Evolutionary conservation across 169 alveolate species (phyloP), one percentile per base, ranked within the genome.

Genomic region (Plasmodium blacklocki): DNA sequence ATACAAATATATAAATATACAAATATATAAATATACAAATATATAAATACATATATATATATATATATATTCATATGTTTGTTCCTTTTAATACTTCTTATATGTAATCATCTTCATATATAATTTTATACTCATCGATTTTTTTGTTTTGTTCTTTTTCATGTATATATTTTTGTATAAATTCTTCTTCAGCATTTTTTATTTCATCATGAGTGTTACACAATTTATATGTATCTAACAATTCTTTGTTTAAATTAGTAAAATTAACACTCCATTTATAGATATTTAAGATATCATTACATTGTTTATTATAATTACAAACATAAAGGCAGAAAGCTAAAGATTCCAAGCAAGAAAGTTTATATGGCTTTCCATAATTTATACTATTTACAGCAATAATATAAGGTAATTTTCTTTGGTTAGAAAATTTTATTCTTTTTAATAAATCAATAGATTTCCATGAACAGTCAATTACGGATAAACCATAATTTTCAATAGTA

Each of bases 331-430:
- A 86, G 71, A 72, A 86, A 7, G 92, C 92, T 66, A 86, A 62
- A 3, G 92, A 86, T 73, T 86, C 92, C 58, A 86, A 72, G 18
- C 92, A 86, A 15, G 92, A 86, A 23, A 86, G 87, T 66, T 86
- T 86, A 43, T 86, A 86, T 29, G 92, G 88, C 39, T 86, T 86
- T 86, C 92, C 92, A 86, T 86, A 86, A 72, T 86, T 86, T 59
- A 86, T 86, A 54, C 92, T 86, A 47, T 86, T 86, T 45, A 86
- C 92, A 45, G 92, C 92, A 72, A 86, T 86, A 19, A 72, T 72
- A 43, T 86, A 86, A 3, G 92, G 92, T 49, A 86, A 62, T 63
- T 86, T 86, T 73, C 92, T 86, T 54, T 86, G 92, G 21, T 86
- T 86, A 49, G 92, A 7, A 54, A 26, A 86, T 39, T 86, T 86